Evolutionary conservation across 116 monocot genomes (phyloP).

Genomic region (Cymodocea nodosa): DNA sequence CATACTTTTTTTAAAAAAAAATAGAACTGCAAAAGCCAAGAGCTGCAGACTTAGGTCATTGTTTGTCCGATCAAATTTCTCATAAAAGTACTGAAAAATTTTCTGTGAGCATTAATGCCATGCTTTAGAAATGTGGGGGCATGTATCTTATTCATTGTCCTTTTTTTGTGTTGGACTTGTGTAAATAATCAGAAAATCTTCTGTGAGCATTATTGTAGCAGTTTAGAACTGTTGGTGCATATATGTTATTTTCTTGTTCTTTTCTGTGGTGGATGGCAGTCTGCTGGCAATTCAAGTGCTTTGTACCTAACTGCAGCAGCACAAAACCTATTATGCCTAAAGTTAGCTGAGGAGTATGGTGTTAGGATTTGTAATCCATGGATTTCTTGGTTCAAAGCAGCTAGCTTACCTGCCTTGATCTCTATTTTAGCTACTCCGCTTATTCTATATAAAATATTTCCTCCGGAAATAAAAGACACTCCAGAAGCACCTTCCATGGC

Average conservation of each 20-base stretch:
- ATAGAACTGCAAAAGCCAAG: too few relatives aligned
- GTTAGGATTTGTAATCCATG: conserved; percentile 79
- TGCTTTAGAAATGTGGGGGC: background rate
- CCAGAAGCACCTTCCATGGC: conserved; percentile 89
- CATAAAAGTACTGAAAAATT: too few relatives aligned
- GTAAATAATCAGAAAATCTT: too few relatives aligned
- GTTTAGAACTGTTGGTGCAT: background rate
- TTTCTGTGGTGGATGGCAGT: conserved; percentile 41
- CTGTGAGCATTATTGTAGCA: background rate
- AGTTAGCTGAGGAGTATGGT: conserved; percentile 84
- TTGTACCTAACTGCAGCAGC: conserved; percentile 95
- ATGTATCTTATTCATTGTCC: background rate
- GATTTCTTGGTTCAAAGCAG: conserved; percentile 85
- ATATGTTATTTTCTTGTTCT: background rate
- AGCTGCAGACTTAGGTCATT: too few relatives aligned
- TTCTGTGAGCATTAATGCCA: background rate
- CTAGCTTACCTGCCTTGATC: conserved; percentile 79
- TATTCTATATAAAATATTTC: conserved; percentile 80
- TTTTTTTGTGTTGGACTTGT: conserved; percentile 11
- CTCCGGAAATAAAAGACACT: conserved; percentile 79
- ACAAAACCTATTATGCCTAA: conserved; percentile 90
- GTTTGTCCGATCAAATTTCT: too few relatives aligned
- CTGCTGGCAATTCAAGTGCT: conserved; percentile 85
- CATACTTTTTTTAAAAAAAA: too few relatives aligned
- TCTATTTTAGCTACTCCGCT: conserved; percentile 75